Evolutionary conservation across 1,284 basidiomycete species (phyloP), one percentile per base, ranked within the genome.

Genomic region (Amylostereum chailletii): DNA sequence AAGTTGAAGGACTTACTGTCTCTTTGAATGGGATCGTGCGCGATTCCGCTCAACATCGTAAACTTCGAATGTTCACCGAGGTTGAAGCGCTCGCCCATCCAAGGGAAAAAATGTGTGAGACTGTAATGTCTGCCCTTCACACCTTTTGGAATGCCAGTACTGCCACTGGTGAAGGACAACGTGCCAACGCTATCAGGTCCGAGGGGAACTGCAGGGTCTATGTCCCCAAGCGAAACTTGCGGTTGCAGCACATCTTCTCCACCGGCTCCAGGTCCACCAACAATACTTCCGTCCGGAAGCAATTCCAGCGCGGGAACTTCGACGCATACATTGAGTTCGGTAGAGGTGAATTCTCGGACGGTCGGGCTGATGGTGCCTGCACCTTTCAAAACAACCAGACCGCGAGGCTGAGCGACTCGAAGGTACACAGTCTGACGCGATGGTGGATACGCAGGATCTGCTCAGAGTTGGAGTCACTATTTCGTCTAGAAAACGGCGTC

Each of bases 101-200:
- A 99, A 2, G 95, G 95, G 82, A 99, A 99, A 77, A 99, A 99
- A 68, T 99, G 96, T 0, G 96, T 99, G 57, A 99, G 73, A 57
- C 89, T 93, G 68, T 90, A 97, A 66, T 99, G 96, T 43, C 96
- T 75, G 0, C 96, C 96, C 60, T 83, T 83, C 44, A 99, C 95
- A 41, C 96, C 96, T 71, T 99, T 99, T 2, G 96, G 96, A 48
- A 99, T 94, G 45, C 96, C 96, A 0, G 96, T 99, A 56, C 91
- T 95, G 46, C 96, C 96, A 55, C 90, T 95, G 1, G 96, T 99
- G 71, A 99, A 99, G 0, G 90, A 94, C 19, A 99, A 72, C 0
- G 96, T 99, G 0, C 90, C 96, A 34, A 96, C 75, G 55, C 90
- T 95, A 64, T 99, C 96, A 2, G 96, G 96, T 10, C 96, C 96